Conservation (phyloP, 106 monocot species). For the Phalaenopsis equestris region DNA sequence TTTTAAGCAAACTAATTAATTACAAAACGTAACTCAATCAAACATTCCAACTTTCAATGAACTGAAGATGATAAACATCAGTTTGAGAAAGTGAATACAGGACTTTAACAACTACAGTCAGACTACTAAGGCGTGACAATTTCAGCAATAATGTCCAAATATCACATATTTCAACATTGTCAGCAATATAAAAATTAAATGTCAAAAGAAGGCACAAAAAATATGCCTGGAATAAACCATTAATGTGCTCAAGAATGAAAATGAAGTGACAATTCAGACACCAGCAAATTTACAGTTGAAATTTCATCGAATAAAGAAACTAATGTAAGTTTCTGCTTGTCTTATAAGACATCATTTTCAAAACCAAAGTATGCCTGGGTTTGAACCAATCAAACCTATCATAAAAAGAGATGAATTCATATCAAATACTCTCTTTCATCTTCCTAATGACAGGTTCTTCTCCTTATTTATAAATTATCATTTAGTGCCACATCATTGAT, state of each 20-base stretch:
- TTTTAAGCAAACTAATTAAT: slow-evolving; percentile 2
- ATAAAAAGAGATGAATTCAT: background rate
- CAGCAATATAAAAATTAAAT: background rate
- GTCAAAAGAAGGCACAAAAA: background rate
- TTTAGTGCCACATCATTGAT: background rate
- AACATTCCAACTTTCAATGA: background rate
- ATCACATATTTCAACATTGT: background rate
- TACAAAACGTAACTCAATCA: background rate
- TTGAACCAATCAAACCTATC: background rate
- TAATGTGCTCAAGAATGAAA: background rate
- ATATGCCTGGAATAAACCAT: background rate
- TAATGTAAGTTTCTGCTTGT: background rate
- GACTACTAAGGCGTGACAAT: background rate
- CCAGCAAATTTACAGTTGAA: background rate
- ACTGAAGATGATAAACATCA: background rate
- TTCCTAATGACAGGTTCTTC: background rate
- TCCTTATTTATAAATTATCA: background rate
- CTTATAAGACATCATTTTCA: background rate
- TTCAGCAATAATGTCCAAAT: background rate
- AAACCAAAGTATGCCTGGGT: background rate
- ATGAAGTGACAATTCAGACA: background rate
- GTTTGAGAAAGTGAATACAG: background rate
- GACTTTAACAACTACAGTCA: background rate
- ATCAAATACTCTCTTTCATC: background rate
- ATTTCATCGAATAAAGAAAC: background rate